These are phyloP conservation scores for Psilocybe subaeruginosa DNA, from an alignment of 768 basidiomycete genomes.

Conservation along the genomic window DNA sequence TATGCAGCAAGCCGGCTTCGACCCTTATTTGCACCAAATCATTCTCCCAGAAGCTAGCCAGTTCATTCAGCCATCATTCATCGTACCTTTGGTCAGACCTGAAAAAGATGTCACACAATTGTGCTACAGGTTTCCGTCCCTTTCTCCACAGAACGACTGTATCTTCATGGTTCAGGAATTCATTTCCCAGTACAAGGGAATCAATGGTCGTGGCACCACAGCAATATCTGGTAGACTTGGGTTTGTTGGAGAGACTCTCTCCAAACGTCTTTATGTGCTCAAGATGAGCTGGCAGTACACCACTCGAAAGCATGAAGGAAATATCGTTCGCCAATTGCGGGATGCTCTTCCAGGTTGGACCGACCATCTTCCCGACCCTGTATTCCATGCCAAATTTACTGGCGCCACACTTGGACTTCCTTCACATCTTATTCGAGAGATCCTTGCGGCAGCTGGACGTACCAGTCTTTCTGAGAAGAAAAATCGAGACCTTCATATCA, in stretches of 20 bases:
- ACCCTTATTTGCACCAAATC: slow-evolving; percentile 13
- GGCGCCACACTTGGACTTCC: background rate
- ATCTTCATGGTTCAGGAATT: background rate
- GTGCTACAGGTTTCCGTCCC: background rate
- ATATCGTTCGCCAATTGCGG: background rate
- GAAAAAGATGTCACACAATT: background rate
- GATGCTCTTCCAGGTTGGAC: background rate
- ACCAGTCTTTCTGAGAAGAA: background rate
- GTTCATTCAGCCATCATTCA: background rate
- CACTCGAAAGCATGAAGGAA: background rate
- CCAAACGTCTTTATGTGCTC: background rate
- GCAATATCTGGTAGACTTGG: background rate
- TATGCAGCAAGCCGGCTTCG: slow-evolving; percentile 17
- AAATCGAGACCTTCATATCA: background rate
- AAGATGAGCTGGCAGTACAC: background rate
- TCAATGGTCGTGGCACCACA: background rate
- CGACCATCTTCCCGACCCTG: background rate
- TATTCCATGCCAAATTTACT: background rate
- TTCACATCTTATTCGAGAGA: background rate
- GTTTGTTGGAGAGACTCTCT: background rate
- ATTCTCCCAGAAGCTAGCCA: background rate
- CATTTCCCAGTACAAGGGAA: background rate
- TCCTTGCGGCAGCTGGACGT: background rate
- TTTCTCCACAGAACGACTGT: background rate
- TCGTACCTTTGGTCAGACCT: background rate